phyloP scores from a whole-genome alignment of 495 filamentous ascomycete species.

The Halenospora varia region DNA sequence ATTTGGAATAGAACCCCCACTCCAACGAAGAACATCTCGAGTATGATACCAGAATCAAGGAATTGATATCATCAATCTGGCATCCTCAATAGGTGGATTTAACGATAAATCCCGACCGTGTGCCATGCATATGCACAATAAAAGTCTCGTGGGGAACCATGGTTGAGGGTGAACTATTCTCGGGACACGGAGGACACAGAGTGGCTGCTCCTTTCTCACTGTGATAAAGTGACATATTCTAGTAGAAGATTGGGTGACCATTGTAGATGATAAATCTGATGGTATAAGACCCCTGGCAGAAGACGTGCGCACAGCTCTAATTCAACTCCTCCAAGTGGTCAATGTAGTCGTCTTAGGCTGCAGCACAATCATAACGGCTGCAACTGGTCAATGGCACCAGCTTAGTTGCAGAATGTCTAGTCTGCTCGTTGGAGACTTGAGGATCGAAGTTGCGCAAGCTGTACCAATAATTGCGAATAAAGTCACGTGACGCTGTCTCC shows the following conservation, averaged over 20 bases:
- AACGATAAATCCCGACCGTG: neutral
- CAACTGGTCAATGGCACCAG: too few species aligned
- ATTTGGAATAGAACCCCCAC: neutral
- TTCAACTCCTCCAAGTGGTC: neutral
- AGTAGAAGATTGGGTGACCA: too few species aligned
- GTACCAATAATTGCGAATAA: neutral
- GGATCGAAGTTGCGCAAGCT: neutral
- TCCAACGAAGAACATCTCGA: too few species aligned
- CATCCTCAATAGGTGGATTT: neutral
- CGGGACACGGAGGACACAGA: too few species aligned
- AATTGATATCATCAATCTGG: slow-evolving; percentile 3
- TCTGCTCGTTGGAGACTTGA: too few species aligned
- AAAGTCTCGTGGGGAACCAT: neutral
- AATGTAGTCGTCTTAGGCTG: neutral
- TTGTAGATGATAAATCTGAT: too few species aligned
- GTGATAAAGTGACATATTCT: too few species aligned
- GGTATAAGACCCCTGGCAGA: neutral
- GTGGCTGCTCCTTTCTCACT: too few species aligned
- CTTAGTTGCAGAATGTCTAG: too few species aligned
- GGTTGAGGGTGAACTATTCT: neutral
- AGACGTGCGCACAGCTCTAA: neutral
- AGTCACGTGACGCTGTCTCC: too few species aligned
- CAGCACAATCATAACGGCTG: neutral
- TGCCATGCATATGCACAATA: neutral
- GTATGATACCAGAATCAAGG: slow-evolving; percentile 7